Evolutionary conservation across 805 yeast genomes (phyloP).

Genomic region (Wickerhamiella sergipiensis): DNA sequence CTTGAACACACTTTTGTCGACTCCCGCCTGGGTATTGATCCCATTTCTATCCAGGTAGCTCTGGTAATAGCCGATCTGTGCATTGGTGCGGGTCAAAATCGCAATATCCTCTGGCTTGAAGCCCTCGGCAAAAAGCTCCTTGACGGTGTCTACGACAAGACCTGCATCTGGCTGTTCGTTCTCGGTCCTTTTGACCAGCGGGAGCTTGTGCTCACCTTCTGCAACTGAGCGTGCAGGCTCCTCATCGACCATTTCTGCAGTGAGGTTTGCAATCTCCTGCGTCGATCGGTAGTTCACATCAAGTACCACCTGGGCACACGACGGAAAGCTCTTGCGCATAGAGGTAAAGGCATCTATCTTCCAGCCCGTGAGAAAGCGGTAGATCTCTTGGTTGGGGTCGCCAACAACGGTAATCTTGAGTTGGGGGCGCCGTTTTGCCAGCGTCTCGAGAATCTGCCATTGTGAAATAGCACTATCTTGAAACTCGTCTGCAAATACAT

Average conservation of each 20-base stretch:
- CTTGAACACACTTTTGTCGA: constrained; percentile 5
- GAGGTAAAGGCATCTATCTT: constrained; percentile 6
- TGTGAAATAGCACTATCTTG: constrained; percentile 48
- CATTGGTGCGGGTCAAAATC: constrained; percentile 8
- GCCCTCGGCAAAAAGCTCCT: not conserved
- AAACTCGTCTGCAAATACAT: constrained; percentile 82
- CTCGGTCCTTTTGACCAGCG: constrained; percentile 1
- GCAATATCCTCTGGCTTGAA: constrained; percentile 8
- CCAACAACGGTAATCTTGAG: constrained; percentile 10
- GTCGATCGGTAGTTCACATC: constrained; percentile 12
- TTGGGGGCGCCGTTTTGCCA: not conserved
- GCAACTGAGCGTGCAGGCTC: not conserved
- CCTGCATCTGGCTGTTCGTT: not conserved
- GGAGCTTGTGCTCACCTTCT: constrained; percentile 3
- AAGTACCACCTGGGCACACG: constrained; percentile 1
- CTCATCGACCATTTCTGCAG: constrained; percentile 3
- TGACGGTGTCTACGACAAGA: constrained; percentile 1
- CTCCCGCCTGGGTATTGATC: constrained; percentile 1
- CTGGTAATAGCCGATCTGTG: not conserved
- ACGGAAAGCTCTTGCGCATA: constrained; percentile 7
- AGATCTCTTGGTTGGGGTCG: constrained; percentile 16
- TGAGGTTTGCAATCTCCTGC: constrained; percentile 5
- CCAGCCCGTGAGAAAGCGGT: constrained; percentile 7
- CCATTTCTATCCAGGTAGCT: not conserved
- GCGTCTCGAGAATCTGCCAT: constrained; percentile 8